A percentile compares a stretch with the other conserved stretches of the same genome.
Conservation (phyloP, 768 basidiomycete species). For the Naganishia kalamii region DNA sequence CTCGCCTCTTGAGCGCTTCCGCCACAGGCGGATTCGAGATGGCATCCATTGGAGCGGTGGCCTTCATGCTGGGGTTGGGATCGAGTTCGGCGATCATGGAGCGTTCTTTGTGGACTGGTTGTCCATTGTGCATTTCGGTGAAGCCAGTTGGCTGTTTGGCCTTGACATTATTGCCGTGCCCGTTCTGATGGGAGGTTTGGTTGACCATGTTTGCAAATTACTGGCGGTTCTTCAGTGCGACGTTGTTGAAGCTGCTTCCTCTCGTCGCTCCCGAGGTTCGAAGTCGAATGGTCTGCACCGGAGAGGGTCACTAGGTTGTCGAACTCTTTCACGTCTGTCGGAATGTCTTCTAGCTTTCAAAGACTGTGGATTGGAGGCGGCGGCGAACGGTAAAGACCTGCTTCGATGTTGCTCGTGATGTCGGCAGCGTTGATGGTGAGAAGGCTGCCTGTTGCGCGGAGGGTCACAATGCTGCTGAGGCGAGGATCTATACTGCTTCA, state of each 20-base stretch:
- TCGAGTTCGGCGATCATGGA: conserved; percentile 20
- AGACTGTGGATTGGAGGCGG: too few relatives aligned
- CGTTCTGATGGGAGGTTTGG: not conserved
- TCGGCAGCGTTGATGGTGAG: too few relatives aligned
- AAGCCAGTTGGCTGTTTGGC: not conserved
- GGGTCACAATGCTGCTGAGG: too few relatives aligned
- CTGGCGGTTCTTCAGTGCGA: not conserved
- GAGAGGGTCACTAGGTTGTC: not conserved
- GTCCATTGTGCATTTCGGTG: not conserved
- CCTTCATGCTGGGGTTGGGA: conserved; percentile 10
- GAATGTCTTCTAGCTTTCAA: too few relatives aligned
- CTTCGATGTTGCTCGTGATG: too few relatives aligned
- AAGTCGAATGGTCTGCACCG: not conserved
- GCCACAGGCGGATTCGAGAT: not conserved
- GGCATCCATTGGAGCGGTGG: conserved; percentile 15
- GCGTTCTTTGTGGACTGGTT: not conserved
- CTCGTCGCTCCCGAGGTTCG: not conserved
- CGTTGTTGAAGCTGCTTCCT: not conserved
- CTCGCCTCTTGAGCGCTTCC: not conserved
- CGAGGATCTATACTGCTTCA: too few relatives aligned
- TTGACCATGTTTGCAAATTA: not conserved
- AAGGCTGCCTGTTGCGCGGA: too few relatives aligned
- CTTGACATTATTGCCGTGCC: not conserved
- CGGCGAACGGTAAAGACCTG: too few relatives aligned
- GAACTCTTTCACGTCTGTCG: too few relatives aligned